Conservation (phyloP, 2,329 filamentous ascomycete species). For the Trichoderma sp. region DNA sequence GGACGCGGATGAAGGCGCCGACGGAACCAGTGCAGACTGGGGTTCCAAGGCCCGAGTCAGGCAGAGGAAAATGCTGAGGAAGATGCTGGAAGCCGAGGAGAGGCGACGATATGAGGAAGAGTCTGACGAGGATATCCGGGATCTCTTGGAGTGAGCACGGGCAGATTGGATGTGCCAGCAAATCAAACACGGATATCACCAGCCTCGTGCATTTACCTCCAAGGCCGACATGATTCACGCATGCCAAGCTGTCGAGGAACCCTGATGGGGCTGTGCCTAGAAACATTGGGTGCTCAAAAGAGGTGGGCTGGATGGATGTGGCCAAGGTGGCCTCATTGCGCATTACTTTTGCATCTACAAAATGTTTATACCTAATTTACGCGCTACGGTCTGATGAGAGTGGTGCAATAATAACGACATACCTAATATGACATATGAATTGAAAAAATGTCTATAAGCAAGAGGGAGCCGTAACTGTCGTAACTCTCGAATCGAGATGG, state of each 20-base stretch:
- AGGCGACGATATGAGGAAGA: constrained; percentile 62
- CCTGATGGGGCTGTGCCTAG: background rate
- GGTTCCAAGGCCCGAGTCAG: constrained; percentile 67
- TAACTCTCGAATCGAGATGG: background rate
- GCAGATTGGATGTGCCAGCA: background rate
- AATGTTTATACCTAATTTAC: background rate
- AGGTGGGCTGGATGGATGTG: background rate
- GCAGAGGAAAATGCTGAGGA: constrained; percentile 64
- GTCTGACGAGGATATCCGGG: constrained; percentile 67
- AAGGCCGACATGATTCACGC: background rate
- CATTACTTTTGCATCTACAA: background rate
- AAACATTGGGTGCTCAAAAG: background rate
- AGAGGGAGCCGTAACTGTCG: too few species aligned
- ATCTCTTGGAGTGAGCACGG: constrained; percentile 51
- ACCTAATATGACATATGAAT: background rate
- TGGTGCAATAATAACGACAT: constrained; percentile 1
- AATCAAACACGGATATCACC: background rate
- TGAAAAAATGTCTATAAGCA: background rate
- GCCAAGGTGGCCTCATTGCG: constrained; percentile 12
- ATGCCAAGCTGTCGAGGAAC: background rate
- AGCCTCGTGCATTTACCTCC: background rate
- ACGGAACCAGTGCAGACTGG: constrained; percentile 56
- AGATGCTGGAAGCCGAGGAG: constrained; percentile 62
- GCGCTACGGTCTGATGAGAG: background rate
- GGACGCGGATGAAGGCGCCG: constrained; percentile 43